phyloP scores from a whole-genome alignment of 1,139 yeast genomes.

The Hyphopichia wangnamkhiaoensis region DNA sequence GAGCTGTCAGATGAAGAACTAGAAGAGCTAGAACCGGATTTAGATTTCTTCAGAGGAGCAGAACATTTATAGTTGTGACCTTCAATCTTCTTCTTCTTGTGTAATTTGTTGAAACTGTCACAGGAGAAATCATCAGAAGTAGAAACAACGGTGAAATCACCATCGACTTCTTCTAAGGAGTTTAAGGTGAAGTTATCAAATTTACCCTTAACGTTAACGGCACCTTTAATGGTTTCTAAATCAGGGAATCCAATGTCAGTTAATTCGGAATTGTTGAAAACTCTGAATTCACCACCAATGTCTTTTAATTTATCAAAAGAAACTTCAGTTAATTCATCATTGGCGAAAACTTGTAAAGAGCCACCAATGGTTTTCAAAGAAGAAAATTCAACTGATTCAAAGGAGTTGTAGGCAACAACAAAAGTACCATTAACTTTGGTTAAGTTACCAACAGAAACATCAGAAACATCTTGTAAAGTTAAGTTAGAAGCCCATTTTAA shows the following conservation, averaged over 20 bases:
- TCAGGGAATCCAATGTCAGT: constrained; percentile 33
- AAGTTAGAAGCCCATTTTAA: constrained; percentile 47
- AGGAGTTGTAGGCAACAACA: constrained; percentile 42
- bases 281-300: constrained; percentile 46
- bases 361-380: constrained; percentile 38
- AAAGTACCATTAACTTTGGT: constrained; percentile 45
- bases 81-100: constrained; percentile 34
- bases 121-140: constrained; percentile 44
- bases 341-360: constrained; percentile 44
- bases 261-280: constrained; percentile 46
- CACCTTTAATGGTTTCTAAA: constrained; percentile 42
- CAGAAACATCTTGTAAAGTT: constrained; percentile 44
- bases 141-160: constrained; percentile 42
- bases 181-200: constrained; percentile 43
- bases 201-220: constrained; percentile 42
- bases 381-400: constrained; percentile 33
- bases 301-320: constrained; percentile 29
- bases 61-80: constrained; percentile 50
- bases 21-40: constrained; percentile 10
- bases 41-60: constrained; percentile 27
- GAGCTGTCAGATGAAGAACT: constrained; percentile 19
- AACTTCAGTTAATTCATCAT: constrained; percentile 40
- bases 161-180: constrained; percentile 40
- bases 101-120: constrained; percentile 33
- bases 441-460: constrained; percentile 34